Conservation (phyloP, 208 protist genomes). For the Novymonas esmeraldas region DNA sequence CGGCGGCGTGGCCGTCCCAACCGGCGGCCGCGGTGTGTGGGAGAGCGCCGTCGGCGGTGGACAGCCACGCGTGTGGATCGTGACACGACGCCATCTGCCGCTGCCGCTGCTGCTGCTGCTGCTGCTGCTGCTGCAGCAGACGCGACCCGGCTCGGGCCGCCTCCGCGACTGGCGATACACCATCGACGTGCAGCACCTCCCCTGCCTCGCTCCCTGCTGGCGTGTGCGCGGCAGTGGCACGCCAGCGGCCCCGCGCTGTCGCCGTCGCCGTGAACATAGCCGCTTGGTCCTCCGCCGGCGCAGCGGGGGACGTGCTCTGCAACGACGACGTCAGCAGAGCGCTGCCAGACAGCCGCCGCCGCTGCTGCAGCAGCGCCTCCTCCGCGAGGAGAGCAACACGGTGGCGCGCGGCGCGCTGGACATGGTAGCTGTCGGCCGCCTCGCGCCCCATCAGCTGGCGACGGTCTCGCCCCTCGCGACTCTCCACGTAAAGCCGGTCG, state of each 20-base stretch:
- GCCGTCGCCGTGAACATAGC: neutral
- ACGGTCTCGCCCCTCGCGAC: conserved; percentile 26
- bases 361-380: conserved; percentile 28
- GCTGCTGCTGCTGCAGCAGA: neutral
- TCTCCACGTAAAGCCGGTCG: conserved; percentile 35
- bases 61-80: too few species aligned
- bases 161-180: too few species aligned
- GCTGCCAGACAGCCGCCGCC: neutral
- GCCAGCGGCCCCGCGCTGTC: neutral
- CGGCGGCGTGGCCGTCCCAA: too few species aligned
- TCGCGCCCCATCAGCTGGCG: conserved; percentile 26
- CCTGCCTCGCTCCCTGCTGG: too few species aligned
- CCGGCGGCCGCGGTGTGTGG: too few species aligned
- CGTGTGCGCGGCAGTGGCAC: too few species aligned
- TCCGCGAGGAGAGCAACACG: conserved; percentile 16
- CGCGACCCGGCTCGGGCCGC: neutral
- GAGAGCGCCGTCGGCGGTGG: too few species aligned
- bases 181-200: neutral
- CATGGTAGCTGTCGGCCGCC: conserved; percentile 32
- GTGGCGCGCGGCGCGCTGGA: conserved; percentile 21
- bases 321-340: neutral
- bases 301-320: neutral
- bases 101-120: neutral
- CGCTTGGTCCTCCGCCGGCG: neutral
- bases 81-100: too few species aligned